Evolutionary conservation across 768 basidiomycete genomes (phyloP).

Genomic region (Coprinopsis cinerea): DNA sequence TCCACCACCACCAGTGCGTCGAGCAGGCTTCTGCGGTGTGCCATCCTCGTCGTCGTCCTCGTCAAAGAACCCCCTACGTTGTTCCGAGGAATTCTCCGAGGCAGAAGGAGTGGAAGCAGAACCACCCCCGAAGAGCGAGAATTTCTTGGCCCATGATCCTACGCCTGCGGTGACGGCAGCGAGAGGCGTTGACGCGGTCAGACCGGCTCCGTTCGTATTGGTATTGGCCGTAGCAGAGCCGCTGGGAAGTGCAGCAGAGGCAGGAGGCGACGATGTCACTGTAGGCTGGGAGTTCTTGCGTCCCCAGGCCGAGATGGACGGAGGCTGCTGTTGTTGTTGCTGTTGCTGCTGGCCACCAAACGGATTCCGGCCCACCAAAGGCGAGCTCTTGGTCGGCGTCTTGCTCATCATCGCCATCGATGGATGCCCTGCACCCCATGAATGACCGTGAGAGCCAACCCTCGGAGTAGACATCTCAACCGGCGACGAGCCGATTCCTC

Average conservation of each 20-base stretch:
- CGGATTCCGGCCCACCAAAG: not conserved
- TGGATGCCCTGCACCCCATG: not conserved
- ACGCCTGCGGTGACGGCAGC: not conserved
- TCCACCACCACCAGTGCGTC: not conserved
- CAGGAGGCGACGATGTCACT: not conserved
- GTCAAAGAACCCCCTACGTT: no score
- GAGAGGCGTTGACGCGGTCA: not conserved
- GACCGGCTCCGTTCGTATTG: not conserved
- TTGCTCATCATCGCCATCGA: not conserved
- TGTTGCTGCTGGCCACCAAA: not conserved
- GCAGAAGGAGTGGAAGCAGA: not conserved
- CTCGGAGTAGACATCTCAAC: not conserved
- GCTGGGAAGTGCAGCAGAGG: not conserved
- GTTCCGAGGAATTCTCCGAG: no score
- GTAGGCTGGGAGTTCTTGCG: not conserved
- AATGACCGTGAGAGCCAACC: not conserved
- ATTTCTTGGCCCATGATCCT: not conserved
- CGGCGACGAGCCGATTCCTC: not conserved
- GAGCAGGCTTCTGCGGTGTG: no score
- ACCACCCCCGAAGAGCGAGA: not conserved
- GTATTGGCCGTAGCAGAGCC: not conserved
- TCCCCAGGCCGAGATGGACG: not conserved
- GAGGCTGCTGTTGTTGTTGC: not conserved
- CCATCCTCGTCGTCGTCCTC: no score
- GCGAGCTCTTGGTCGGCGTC: conserved; percentile 5